These are phyloP conservation scores for Fusarium paranaense DNA, from an alignment of 2,329 filamentous ascomycete species.

Conservation along the genomic window DNA sequence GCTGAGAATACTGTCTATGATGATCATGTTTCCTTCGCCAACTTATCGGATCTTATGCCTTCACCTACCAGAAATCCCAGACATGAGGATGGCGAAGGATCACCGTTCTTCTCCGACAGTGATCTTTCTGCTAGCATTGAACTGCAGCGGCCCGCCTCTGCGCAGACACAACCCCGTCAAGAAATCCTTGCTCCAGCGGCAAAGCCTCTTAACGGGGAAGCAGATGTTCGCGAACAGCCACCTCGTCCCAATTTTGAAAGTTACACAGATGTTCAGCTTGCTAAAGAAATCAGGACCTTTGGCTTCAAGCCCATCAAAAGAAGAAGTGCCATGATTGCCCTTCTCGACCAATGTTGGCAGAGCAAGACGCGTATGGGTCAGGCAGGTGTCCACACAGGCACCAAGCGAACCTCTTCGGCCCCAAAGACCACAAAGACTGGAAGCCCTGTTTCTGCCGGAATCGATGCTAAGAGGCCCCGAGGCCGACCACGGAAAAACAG, in stretches of 20 bases:
- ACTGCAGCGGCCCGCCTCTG: neutral
- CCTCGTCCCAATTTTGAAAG: conserved; percentile 67
- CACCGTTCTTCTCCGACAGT: conserved; percentile 35
- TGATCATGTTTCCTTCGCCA: conserved; percentile 35
- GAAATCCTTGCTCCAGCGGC: neutral
- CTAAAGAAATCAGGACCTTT: conserved; percentile 71
- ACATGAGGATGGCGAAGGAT: conserved; percentile 12
- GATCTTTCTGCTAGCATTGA: conserved; percentile 34
- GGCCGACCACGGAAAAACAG: conserved; percentile 51
- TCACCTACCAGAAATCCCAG: conserved; percentile 9
- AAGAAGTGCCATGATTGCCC: conserved; percentile 75
- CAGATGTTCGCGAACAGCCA: neutral
- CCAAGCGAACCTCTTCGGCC: conserved; percentile 26
- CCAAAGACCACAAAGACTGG: conserved; percentile 26
- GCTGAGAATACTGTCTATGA: conserved; percentile 2
- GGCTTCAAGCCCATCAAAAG: conserved; percentile 80
- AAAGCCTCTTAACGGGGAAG: neutral
- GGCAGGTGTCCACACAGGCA: conserved; percentile 30
- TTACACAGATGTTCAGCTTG: conserved; percentile 72
- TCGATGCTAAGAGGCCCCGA: conserved; percentile 42
- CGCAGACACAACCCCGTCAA: neutral
- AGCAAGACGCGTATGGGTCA: conserved; percentile 59
- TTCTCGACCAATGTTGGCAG: conserved; percentile 78
- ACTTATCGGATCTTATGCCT: conserved; percentile 41
- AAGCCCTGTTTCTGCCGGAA: conserved; percentile 6